These are phyloP conservation scores for Coniophora puteana DNA, from an alignment of 1,284 basidiomycete species.

Conservation along the genomic window DNA sequence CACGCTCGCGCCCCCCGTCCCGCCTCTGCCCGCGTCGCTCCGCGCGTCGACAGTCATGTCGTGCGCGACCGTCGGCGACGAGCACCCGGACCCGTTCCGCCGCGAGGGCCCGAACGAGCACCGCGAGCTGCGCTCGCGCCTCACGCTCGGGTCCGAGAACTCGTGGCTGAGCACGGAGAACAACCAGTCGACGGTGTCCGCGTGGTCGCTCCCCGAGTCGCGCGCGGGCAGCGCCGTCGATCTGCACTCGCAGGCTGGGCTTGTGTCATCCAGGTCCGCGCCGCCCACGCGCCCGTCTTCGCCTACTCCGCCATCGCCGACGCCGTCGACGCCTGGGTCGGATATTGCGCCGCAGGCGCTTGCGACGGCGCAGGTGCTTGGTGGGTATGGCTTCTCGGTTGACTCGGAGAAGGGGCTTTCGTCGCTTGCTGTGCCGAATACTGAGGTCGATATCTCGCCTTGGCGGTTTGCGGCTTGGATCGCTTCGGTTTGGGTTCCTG, in stretches of 20 bases:
- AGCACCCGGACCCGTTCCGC: slow-evolving; percentile 61
- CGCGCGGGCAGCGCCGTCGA: slow-evolving; percentile 35
- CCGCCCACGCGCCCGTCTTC: slow-evolving; percentile 34
- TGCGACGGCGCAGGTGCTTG: slow-evolving; percentile 55
- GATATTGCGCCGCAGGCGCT: slow-evolving; percentile 50
- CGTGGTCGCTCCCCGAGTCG: slow-evolving; percentile 63
- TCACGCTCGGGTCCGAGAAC: slow-evolving; percentile 55
- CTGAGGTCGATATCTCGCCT: slow-evolving; percentile 50
- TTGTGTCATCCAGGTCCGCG: no score
- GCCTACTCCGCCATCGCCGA: slow-evolving; percentile 46
- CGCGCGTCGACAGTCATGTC: slow-evolving; percentile 40
- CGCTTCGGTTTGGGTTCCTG: slow-evolving; percentile 58
- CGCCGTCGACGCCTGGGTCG: slow-evolving; percentile 31
- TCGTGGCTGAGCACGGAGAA: slow-evolving; percentile 68
- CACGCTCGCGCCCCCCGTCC: slow-evolving; percentile 51
- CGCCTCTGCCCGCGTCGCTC: slow-evolving; percentile 57
- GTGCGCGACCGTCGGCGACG: slow-evolving; percentile 28
- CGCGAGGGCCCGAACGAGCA: slow-evolving; percentile 43
- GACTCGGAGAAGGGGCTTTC: slow-evolving; percentile 50
- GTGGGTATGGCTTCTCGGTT: slow-evolving; percentile 52
- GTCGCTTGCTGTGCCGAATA: slow-evolving; percentile 39
- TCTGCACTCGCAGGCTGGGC: slow-evolving; percentile 38
- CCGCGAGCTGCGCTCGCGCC: no score
- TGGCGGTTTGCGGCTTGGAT: slow-evolving; percentile 57
- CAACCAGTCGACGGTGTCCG: slow-evolving; percentile 52